Evolutionary conservation across 805 yeast species (phyloP), one percentile per base, ranked within the genome.

Genomic region (Hanseniaspora valbyensis): DNA sequence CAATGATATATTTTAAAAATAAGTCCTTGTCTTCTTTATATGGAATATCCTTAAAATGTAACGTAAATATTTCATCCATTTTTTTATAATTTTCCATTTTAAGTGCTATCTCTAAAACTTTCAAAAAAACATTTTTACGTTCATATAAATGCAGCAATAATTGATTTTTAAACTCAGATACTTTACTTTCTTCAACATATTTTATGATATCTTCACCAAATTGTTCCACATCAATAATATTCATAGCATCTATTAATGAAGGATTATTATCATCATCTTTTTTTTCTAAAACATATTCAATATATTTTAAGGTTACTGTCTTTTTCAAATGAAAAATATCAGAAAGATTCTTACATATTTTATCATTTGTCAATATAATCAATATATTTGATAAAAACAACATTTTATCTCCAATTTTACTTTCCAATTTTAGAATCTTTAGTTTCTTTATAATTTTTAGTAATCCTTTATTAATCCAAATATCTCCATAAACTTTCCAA

Each of bases 391-490:
- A 12, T 4, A 59, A 28, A 10, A 57, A 33, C 2, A 43, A 29
- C 14, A 26, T 26, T 5, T 45, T 18, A 42, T 59, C 46, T 16
- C 30, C 42, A 25, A 59, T 56, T 44, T 63, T 64, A 48, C 62
- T 55, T 16, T 54, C 43, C 14, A 65, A 29, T 36, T 61, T 62
- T 18, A 65, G 51, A 12, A 53, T 32, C 33, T 61, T 62, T 9
- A 63, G 50, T 33, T 58, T 59, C 6, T 52, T 36, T 1, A 60
- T 42, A 12, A 59, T 54, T 12, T 52, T 53, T 12, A 54, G 36
- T 18, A 65, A 54, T 0, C 68, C 68, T 38, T 60, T 57, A 44
- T 52, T 58, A 14, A 58, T 51, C 66, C 67, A 64, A 3, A 62
- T 39, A 21, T 61, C 62, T 1, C 67, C 67, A 50, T 54, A 58